Evolutionary conservation across 257 asterid genomes (phyloP), one percentile per base, ranked within the genome.

Genomic region (Scutellaria baicalensis): DNA sequence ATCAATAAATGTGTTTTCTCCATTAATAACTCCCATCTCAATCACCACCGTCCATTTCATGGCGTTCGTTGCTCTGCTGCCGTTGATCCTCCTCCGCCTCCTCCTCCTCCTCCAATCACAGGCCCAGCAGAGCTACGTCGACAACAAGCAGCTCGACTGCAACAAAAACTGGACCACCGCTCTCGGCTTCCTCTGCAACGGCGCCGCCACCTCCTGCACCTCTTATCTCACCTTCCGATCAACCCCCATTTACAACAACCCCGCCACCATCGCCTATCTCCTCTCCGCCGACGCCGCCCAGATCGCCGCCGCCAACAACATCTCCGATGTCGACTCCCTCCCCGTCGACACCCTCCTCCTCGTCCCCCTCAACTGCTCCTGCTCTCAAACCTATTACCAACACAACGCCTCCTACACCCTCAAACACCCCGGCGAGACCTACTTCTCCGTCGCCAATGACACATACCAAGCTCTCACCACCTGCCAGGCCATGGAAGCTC

Each of bases 211-310:
- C 12, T 64, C 81, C 14, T 85, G 92, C 81, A 23, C 66, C 27
- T 78, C 95, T 18, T 88, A 78, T 75, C 78, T 83, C 66, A 78
- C 95, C n/a, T 85, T 88, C 83, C 77, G 89, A n/a, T 62, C 90
- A 11, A 79, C 72, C 12, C 67, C 85, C 38, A 59, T 38, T 0
- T 85, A 84, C 92, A 84, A 84, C 73, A 78, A 1, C 54, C 83
- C 90, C 49, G 72, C 38, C 31, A 12, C 57, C 31, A 74, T 88
- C 59, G 84, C 81, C 13, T 42, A 66, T 18, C 88, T 85, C 51
- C 83, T 88, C 56, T 6, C 64, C 11, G 80, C 89, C 42, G 78
- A 79, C 35, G 77, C 88, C 6, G 59, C 81, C 21, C 78, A 66
- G 49, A 84, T 88, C 31, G 84, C 92, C 21, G 42, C 72, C 38